Conservation (phyloP, 441 rosid species). For the Erodium trifolium region DNA sequence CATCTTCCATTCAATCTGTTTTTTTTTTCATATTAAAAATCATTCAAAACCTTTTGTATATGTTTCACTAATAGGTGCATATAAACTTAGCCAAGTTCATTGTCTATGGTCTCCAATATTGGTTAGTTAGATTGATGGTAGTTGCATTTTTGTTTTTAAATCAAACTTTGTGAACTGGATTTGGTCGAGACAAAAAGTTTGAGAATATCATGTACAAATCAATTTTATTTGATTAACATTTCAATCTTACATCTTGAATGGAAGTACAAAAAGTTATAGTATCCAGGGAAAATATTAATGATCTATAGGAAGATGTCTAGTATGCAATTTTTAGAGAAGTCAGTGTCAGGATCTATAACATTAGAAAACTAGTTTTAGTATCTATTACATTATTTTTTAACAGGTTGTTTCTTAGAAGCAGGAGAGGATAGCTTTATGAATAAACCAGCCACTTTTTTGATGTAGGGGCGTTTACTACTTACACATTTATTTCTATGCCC, state of each 20-base stretch:
- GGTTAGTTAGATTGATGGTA: not conserved
- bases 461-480: not conserved
- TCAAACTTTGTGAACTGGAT: not conserved
- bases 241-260: no score
- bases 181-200: not conserved
- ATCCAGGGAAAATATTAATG: not conserved
- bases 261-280: no score
- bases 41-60: not conserved
- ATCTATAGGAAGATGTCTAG: not conserved
- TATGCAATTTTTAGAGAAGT: not conserved
- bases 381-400: not conserved
- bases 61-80: not conserved
- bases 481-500: not conserved
- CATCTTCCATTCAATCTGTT: conserved; percentile 5
- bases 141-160: not conserved
- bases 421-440: not conserved
- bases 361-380: not conserved
- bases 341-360: not conserved
- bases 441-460: not conserved
- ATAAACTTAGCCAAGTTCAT: not conserved
- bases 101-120: not conserved
- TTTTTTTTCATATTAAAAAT: not conserved
- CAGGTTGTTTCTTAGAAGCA: not conserved
- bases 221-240: not conserved
- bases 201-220: not conserved